Evolutionary conservation across 345 rosid species (phyloP), one percentile per base, ranked within the genome.

Genomic region (Cardamine resedifolia): DNA sequence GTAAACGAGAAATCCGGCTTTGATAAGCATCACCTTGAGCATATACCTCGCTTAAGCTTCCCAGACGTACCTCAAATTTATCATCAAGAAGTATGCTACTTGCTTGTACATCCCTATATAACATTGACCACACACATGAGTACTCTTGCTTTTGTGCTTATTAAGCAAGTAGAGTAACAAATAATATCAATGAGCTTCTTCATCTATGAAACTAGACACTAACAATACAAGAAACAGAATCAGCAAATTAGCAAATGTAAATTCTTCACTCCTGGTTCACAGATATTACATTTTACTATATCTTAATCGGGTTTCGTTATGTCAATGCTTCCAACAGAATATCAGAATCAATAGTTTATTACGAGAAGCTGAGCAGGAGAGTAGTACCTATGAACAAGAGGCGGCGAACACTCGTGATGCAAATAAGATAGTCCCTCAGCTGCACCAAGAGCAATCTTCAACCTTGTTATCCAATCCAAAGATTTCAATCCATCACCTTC

Each of bases 41-140:
- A 79, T 88, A 90, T 58, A 71, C 92, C 75, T 88, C 97, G 9
- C 92, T 88, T 58, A 96, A 74, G 84, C 98, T 92, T 73, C 98
- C 99, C 10, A 96, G 84, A 64, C 97, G 85, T 60, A 96, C 99
- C 79, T 96, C 99, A 59, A 83, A 96, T 81, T 96, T 96, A 68
- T 96, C 99, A 81, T 96, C 99, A 47, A 96, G 99, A 72, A 96
- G 91, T 71, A 96, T 92, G 72, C 99, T 96, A 79, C 98, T 96
- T 58, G 99, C 98, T 88, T 96, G 99, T 77, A 96, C 87, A 86
- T 96, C 99, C 77, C 99, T 96, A 58, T 70, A 76, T 75, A 66
- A 21, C 34, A 74, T 58, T 31, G n/a, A 78, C 67, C 72, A 74
- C 58, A 41, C 21, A 36, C 56, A 71, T 88, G 77, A 82, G 14